phyloP scores from a whole-genome alignment of 1,284 basidiomycete species.

The Ganoderma sinense region DNA sequence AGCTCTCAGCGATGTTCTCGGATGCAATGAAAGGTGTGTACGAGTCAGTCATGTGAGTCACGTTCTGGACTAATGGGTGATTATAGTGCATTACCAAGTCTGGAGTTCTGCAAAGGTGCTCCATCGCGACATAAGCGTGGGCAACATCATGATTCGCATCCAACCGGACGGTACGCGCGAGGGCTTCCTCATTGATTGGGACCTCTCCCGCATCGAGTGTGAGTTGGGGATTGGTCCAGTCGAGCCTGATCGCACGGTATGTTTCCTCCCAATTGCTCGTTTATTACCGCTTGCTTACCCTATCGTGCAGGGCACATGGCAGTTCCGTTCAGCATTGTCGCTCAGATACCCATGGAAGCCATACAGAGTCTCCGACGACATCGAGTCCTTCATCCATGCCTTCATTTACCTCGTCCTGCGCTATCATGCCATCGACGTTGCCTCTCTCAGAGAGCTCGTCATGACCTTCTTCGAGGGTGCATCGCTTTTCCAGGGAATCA shows the following conservation, averaged over 20 bases:
- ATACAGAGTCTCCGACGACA: constrained; percentile 21
- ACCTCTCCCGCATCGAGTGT: constrained; percentile 5
- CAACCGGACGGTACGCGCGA: background rate
- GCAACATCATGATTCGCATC: constrained; percentile 23
- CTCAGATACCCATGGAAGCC: constrained; percentile 14
- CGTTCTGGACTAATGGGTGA: background rate
- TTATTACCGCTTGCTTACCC: background rate
- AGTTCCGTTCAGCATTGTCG: constrained; percentile 17
- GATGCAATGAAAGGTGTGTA: constrained; percentile 5
- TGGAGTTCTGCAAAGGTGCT: constrained; percentile 7
- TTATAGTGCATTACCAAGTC: background rate
- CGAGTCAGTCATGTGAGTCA: rapidly evolving
- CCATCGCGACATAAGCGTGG: constrained; percentile 21
- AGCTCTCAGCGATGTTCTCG: background rate
- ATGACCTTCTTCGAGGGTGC: background rate
- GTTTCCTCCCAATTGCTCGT: background rate
- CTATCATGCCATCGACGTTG: background rate
- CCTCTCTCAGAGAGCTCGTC: background rate
- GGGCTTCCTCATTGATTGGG: constrained; percentile 19
- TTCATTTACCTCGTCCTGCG: constrained; percentile 4
- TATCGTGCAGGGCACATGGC: constrained; percentile 22
- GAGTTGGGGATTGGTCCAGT: background rate
- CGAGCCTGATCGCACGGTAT: constrained; percentile 9
- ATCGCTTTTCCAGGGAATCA: background rate
- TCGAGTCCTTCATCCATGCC: constrained; percentile 24